Conservation (phyloP, 805 yeast genomes). For the Barnettozyma californica region DNA sequence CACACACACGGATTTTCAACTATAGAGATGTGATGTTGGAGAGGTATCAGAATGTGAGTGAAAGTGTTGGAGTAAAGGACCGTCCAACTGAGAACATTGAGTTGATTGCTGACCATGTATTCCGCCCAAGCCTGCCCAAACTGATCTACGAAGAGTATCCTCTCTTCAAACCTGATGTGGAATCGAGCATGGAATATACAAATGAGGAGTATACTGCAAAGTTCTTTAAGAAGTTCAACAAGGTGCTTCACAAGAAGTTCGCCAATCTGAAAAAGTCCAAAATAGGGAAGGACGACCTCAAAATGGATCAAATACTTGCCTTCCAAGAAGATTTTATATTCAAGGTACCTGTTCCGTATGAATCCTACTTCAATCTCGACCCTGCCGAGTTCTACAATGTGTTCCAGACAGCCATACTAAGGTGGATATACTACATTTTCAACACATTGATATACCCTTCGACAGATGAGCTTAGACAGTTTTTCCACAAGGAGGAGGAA, state of each 20-base stretch:
- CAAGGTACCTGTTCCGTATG: conserved; percentile 10
- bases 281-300: not conserved
- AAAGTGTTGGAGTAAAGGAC: conserved; percentile 17
- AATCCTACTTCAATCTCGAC: conserved; percentile 11
- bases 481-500: conserved; percentile 10
- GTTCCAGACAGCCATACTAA: conserved; percentile 5
- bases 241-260: conserved; percentile 4
- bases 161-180: conserved; percentile 17
- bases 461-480: conserved; percentile 9
- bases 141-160: conserved; percentile 24
- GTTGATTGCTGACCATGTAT: conserved; percentile 10
- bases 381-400: conserved; percentile 15
- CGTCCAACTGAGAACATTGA: conserved; percentile 9
- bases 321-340: conserved; percentile 3
- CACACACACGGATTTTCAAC: conserved; percentile 9
- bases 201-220: conserved; percentile 14
- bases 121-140: conserved; percentile 20
- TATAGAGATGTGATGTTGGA: conserved; percentile 17
- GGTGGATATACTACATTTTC: conserved; percentile 2
- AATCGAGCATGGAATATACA: conserved; percentile 12
- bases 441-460: conserved; percentile 1
- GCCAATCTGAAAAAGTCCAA: not conserved
- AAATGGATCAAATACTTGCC: not conserved
- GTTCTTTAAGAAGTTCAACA: conserved; percentile 13
- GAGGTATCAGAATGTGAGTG: conserved; percentile 19